Conservation (phyloP, 2,329 filamentous ascomycete genomes). For the Lachnellula willkommii region DNA sequence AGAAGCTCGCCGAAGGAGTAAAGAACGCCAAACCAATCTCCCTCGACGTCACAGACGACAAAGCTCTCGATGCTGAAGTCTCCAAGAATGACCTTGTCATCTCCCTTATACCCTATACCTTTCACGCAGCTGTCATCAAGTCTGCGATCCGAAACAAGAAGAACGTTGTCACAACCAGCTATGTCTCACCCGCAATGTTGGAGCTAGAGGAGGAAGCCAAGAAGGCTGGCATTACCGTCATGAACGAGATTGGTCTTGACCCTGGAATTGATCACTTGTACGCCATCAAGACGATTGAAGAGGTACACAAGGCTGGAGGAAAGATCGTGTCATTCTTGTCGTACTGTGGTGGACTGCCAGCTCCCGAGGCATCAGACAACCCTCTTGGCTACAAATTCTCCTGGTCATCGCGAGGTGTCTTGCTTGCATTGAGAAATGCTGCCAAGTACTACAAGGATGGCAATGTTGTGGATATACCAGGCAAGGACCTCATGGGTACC, state of each 20-base stretch:
- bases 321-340: constrained; percentile 77
- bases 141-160: constrained; percentile 89
- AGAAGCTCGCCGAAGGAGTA: constrained; percentile 69
- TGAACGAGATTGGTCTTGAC: constrained; percentile 90
- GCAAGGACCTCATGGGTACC: constrained; percentile 72
- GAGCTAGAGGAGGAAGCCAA: constrained; percentile 80
- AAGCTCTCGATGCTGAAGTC: constrained; percentile 74
- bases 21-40: constrained; percentile 70
- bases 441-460: constrained; percentile 79
- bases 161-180: constrained; percentile 91
- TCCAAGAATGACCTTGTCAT: constrained; percentile 75
- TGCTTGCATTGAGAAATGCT: constrained; percentile 81
- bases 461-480: constrained; percentile 60
- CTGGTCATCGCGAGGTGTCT: constrained; percentile 59
- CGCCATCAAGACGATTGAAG: constrained; percentile 80
- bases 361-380: constrained; percentile 73
- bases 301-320: constrained; percentile 82
- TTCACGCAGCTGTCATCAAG: constrained; percentile 86
- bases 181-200: constrained; percentile 87
- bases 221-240: constrained; percentile 89
- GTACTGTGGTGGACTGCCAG: constrained; percentile 77
- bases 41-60: constrained; percentile 73
- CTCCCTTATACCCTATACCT: constrained; percentile 84
- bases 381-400: constrained; percentile 93
- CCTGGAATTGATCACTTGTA: constrained; percentile 68